Evolutionary conservation across 345 rosid genomes (phyloP).

Genomic region (Syzygium aromaticum): DNA sequence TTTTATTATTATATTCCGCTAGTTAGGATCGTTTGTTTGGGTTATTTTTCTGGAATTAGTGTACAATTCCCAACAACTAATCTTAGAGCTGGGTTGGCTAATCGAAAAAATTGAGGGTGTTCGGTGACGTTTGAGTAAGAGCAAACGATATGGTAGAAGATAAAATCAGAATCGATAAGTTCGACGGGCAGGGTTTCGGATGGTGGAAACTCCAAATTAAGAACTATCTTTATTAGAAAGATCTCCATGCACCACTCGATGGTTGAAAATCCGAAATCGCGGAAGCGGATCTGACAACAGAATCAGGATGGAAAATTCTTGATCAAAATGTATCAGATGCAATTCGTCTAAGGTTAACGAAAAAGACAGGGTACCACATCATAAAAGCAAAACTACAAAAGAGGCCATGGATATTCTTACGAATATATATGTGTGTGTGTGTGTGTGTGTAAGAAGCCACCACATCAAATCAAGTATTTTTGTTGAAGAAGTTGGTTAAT

Average conservation of each 20-base stretch:
- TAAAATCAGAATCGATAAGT: too few relatives aligned
- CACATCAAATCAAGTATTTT: background rate
- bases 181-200: fast-evolving
- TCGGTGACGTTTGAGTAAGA: background rate
- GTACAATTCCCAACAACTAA: fast-evolving
- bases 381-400: too few relatives aligned
- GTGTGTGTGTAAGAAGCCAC: too few relatives aligned
- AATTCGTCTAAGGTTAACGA: background rate
- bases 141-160: fast-evolving
- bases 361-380: too few relatives aligned
- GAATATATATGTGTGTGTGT: too few relatives aligned
- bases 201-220: background rate
- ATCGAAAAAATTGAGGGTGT: background rate
- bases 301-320: background rate
- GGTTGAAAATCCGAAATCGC: too few relatives aligned
- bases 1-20: too few relatives aligned
- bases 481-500: background rate
- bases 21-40: background rate
- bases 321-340: too few relatives aligned
- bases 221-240: background rate
- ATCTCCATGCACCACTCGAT: background rate
- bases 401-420: background rate
- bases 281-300: fast-evolving
- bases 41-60: too few relatives aligned
- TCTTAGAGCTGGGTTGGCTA: background rate